Evolutionary conservation across 495 filamentous ascomycete species (phyloP), one percentile per base, ranked within the genome.

Genomic region (Xylaria longipes): DNA sequence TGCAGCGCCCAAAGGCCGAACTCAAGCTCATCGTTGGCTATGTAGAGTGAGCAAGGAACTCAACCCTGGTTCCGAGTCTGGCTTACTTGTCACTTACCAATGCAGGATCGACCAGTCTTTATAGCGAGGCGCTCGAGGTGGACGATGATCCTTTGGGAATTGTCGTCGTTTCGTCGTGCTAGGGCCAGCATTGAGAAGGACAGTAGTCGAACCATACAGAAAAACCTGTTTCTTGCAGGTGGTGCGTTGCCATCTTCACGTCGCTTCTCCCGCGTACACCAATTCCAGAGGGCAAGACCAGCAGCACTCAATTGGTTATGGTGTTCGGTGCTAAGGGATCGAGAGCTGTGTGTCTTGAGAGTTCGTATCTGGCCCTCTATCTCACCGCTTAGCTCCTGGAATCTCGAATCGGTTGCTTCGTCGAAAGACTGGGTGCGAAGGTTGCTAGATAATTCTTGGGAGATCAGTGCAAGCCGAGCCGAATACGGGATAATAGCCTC

Each of bases 141-240:
- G 64, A 89, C 65, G 65, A 84, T 79, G 58, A 89, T 83, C 70
- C 70, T 74, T 62, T 74, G 70, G 22, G 63, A 65, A 68, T 69
- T 71, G 61, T 68, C 70, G 54, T 71, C 72, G 46, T 72, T 78
- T 58, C 80, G 81, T 72, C 88, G 85, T 33, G 89, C 90, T 50
- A 86, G 79, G 37, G 90, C 91, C 48, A 97, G 80, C 71, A 97
- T 82, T 33, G 89, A 81, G 73, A 92, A 94, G 3, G 92, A 90
- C 67, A 96, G 87, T 39, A 89, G 85, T 63, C 90, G 89, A 5
- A 88, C 86, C 80, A 77, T 63, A 9, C 78, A 68, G 31, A 80
- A 74, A 70, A 86, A 65, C 62, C 54, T 72, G 39, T 61, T 54
- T 65, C 58, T 73, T 60, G 58, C 27, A 52, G 67, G 63, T 37